Evolutionary conservation across 2,329 filamentous ascomycete species (phyloP), one percentile per base, ranked within the genome.

Genomic region (Trichophaea hybrida): DNA sequence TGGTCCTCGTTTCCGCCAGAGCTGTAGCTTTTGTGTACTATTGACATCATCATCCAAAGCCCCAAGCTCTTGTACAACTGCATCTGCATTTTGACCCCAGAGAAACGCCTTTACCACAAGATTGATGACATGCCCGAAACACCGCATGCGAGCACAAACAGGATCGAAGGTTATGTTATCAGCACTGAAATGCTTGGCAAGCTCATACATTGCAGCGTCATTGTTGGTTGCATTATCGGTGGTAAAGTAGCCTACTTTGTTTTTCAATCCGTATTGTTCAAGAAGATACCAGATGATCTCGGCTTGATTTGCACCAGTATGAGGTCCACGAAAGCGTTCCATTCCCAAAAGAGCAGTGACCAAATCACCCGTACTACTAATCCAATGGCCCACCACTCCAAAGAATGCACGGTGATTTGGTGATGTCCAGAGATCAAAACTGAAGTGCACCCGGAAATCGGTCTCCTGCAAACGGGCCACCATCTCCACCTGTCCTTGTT

Each of bases 371-470:
- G 5, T 37, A 37, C 5, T 15, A 37, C 59, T 32, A 53, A 53
- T 51, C 40, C 49, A 63, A 33, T 63, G 55, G 5, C 31, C 58
- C 13, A 63, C 54, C 15, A 66, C 48, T 5, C 38, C 56, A 8
- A 61, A 55, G 50, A 61, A 61, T 37, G 62, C 13, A 6, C 32
- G 40, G n/a, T 58, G 40, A 24, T 66, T 66, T 1, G 49, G 49
- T 15, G 54, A 60, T 12, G 55, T 63, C 60, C 58, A 64, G 6
- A 64, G 46, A 38, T 65, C 55, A 48, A 64, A 63, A 13, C n/a
- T 46, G 24, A 61, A 54, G 8, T 61, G 55, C 12, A 60, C 48
- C 4, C 43, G 2, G 10, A 32, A 4, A 6, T 13, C 52, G 7
- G 2, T 13, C 6, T 17, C 4, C 1, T n/a, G n/a, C 6, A 55